phyloP scores from a whole-genome alignment of 73 alveolate species.

The Blepharisma japonicum region DNA sequence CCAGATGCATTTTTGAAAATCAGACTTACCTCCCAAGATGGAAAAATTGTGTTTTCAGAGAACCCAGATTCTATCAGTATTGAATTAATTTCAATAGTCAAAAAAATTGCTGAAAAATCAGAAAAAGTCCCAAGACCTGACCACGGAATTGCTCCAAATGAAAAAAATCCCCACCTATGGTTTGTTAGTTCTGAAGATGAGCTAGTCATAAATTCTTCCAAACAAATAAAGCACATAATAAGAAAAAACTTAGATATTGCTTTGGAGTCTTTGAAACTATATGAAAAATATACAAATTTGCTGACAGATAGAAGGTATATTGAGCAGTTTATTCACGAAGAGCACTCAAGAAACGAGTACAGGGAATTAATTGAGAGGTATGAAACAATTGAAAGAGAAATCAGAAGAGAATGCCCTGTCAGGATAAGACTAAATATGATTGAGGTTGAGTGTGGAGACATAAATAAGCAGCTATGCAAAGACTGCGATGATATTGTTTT shows the following conservation, averaged over 20 bases:
- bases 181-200: constrained; percentile 81
- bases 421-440: constrained; percentile 81
- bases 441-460: constrained; percentile 76
- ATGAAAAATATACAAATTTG: constrained; percentile 72
- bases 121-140: constrained; percentile 85
- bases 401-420: constrained; percentile 69
- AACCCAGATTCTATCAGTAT: constrained; percentile 52
- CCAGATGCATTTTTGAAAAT: constrained; percentile 74
- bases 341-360: constrained; percentile 64
- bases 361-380: constrained; percentile 56
- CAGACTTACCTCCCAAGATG: constrained; percentile 60
- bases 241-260: constrained; percentile 69
- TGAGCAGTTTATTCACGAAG: constrained; percentile 51
- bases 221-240: constrained; percentile 64
- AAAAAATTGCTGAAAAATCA: constrained; percentile 59
- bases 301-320: constrained; percentile 73
- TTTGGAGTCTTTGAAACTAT: constrained; percentile 59
- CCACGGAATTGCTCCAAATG: constrained; percentile 78
- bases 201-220: constrained; percentile 55
- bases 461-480: constrained; percentile 56
- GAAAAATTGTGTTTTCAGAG: constrained; percentile 72
- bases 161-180: constrained; percentile 76
- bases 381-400: constrained; percentile 51
- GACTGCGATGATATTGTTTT: constrained; percentile 70
- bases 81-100: constrained; percentile 62